phyloP scores from a whole-genome alignment of 352 stramenopile species.

The Phytophthora brassicae region DNA sequence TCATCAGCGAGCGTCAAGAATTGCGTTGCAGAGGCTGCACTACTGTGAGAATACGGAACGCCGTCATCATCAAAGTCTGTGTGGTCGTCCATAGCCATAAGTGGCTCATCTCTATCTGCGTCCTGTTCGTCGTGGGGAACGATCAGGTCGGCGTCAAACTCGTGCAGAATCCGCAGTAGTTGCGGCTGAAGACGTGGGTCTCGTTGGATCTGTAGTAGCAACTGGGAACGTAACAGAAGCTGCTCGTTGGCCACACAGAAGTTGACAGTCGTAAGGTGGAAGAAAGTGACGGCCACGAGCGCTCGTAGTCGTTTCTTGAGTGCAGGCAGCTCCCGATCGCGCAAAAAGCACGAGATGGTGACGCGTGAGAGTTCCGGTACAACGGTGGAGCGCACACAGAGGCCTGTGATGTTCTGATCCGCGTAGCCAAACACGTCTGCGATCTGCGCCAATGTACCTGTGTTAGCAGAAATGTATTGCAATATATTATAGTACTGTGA shows the following conservation, averaged over 20 bases:
- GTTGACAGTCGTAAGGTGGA: constrained; percentile 70
- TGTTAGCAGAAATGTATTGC: not conserved
- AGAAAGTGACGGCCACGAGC: constrained; percentile 76
- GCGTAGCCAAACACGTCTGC: constrained; percentile 68
- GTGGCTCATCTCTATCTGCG: constrained; percentile 24
- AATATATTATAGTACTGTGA: not conserved
- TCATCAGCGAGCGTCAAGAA: constrained; percentile 66
- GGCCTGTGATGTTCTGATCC: constrained; percentile 75
- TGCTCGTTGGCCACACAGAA: constrained; percentile 69
- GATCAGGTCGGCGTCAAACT: constrained; percentile 37
- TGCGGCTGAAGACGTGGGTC: constrained; percentile 22
- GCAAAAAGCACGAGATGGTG: constrained; percentile 69
- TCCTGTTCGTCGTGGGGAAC: constrained; percentile 31
- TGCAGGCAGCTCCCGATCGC: constrained; percentile 46
- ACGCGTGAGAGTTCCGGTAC: constrained; percentile 78
- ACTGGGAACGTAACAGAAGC: constrained; percentile 61
- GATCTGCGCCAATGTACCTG: constrained; percentile 66
- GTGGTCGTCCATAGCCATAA: constrained; percentile 38
- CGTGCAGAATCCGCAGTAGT: constrained; percentile 39
- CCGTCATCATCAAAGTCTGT: constrained; percentile 37
- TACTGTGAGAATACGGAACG: constrained; percentile 18
- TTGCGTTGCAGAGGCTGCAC: constrained; percentile 18
- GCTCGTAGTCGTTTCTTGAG: constrained; percentile 61
- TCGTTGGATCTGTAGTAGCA: constrained; percentile 47
- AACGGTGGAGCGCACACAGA: constrained; percentile 69